Percentiles rank a stretch among this genome's conserved stretches.
Evolutionary conservation across 345 rosid species (phyloP).

Genomic region (Hypericum androsaemum): DNA sequence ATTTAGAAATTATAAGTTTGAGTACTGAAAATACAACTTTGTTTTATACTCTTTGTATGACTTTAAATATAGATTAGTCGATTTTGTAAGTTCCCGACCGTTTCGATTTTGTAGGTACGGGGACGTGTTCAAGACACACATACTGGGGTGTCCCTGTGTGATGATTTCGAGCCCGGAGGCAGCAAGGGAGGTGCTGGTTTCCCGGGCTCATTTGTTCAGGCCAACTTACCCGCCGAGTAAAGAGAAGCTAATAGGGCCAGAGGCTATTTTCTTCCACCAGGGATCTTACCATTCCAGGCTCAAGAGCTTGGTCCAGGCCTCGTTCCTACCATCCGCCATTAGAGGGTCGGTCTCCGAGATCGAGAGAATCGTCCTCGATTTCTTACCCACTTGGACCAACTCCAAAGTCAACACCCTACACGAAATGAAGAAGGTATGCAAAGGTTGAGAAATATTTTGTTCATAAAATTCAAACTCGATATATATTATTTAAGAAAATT

Average conservation of each 20-base stretch:
- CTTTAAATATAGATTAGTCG: too few species aligned
- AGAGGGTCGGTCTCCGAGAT: conserved; percentile 56
- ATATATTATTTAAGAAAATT: too few species aligned
- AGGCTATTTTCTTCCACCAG: conserved; percentile 81
- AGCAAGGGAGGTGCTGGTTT: conserved; percentile 57
- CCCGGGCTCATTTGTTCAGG: conserved; percentile 60
- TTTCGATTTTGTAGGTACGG: not conserved
- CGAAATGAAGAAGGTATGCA: conserved; percentile 74
- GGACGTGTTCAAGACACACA: conserved; percentile 67
- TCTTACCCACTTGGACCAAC: conserved; percentile 50
- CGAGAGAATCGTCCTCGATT: conserved; percentile 47
- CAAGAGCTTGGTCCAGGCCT: conserved; percentile 60
- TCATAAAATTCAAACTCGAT: too few species aligned
- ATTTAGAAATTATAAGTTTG: too few species aligned
- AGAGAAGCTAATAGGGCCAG: conserved; percentile 78
- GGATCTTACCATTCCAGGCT: conserved; percentile 69
- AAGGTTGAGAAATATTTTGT: too few species aligned
- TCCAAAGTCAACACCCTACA: conserved; percentile 59
- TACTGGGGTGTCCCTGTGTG: conserved; percentile 94
- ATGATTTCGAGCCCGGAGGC: conserved; percentile 92
- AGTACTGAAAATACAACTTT: too few species aligned
- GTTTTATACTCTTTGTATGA: too few species aligned
- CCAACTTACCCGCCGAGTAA: conserved; percentile 91
- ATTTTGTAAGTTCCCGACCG: too few species aligned
- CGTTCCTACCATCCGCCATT: conserved; percentile 61